Evolutionary conservation across 345 rosid species (phyloP).

Genomic region (Rhizophora mangle): DNA sequence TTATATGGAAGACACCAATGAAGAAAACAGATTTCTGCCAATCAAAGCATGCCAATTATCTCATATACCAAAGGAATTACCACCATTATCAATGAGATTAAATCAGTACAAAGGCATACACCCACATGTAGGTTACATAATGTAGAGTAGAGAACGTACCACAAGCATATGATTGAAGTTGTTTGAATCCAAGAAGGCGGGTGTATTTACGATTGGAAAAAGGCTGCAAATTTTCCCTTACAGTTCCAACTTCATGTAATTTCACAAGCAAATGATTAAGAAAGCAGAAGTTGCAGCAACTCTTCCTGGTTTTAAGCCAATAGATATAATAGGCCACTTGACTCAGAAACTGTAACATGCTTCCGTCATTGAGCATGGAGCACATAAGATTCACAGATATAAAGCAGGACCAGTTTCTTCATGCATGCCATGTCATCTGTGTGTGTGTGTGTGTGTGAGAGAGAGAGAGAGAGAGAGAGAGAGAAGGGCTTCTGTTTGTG

Average conservation of each 20-base stretch:
- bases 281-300: neutral
- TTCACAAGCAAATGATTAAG: too few relatives aligned
- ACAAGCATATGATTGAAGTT: neutral
- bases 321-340: neutral
- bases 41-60: conserved; percentile 26
- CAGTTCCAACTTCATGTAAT: neutral
- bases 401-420: conserved; percentile 14
- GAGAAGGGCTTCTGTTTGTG: neutral
- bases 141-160: conserved; percentile 19
- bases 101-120: too few relatives aligned
- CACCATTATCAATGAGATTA: too few relatives aligned
- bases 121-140: neutral
- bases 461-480: neutral
- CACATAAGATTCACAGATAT: neutral
- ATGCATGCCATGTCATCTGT: conserved; percentile 20
- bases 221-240: conserved; percentile 12
- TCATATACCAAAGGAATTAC: neutral
- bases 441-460: neutral
- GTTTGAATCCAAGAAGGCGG: conserved; percentile 4
- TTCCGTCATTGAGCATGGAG: conserved; percentile 7
- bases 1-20: conserved; percentile 30
- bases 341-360: conserved; percentile 9
- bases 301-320: conserved; percentile 6
- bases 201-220: conserved; percentile 4
- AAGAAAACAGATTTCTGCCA: conserved; percentile 27